These are phyloP conservation scores for Zarea fungicola DNA, from an alignment of 2,329 filamentous ascomycete species.

Conservation along the genomic window DNA sequence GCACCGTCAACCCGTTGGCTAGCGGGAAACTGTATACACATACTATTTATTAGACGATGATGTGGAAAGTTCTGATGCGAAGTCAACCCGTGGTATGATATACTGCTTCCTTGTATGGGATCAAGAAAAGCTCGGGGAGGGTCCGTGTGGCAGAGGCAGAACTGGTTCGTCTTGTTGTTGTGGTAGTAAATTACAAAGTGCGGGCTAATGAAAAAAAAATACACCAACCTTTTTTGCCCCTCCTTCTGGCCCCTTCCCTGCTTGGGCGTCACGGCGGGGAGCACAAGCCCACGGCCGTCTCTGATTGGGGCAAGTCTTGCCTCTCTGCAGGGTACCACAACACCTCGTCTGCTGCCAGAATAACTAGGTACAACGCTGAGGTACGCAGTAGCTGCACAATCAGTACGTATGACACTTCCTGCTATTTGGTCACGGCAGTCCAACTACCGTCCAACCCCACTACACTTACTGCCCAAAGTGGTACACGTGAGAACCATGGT, in stretches of 20 bases:
- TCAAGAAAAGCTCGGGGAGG: background rate
- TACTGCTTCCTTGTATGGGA: background rate
- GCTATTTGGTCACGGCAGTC: background rate
- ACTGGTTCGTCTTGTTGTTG: conserved; percentile 12
- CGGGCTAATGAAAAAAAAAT: conserved; percentile 12
- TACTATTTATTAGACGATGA: background rate
- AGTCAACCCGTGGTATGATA: background rate
- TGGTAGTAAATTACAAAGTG: conserved; percentile 14
- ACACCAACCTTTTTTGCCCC: conserved; percentile 13
- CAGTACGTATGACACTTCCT: too few species aligned
- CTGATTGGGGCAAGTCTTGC: background rate
- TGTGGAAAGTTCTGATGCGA: background rate
- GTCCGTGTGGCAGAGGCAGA: conserved; percentile 7
- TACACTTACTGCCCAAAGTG: conserved; percentile 7
- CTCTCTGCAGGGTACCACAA: too few species aligned
- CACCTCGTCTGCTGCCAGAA: too few species aligned
- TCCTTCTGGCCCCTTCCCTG: conserved; percentile 12
- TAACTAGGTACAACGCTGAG: too few species aligned
- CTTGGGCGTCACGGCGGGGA: background rate
- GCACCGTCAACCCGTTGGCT: background rate
- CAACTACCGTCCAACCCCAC: too few species aligned
- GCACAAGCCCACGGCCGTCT: conserved; percentile 6
- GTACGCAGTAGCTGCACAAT: too few species aligned
- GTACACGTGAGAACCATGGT: too few species aligned
- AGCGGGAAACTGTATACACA: background rate